A percentile compares a stretch with the other conserved stretches of the same genome.
These are phyloP conservation scores for Bassia scoparia DNA, from an alignment of 148 eudicot genomes.

Conservation along the genomic window DNA sequence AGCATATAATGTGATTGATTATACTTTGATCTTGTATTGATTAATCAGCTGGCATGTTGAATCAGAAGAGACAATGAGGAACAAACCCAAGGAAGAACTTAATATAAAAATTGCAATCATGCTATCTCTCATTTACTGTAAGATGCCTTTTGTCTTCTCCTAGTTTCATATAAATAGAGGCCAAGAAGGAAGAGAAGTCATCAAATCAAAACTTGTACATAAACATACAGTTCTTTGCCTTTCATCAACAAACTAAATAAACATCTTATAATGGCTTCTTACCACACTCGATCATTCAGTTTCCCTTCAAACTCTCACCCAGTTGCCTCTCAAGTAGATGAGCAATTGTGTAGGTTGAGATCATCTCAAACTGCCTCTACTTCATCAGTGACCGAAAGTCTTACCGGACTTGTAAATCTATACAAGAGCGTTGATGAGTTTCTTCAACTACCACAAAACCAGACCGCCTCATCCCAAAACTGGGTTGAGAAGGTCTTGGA, in stretches of 20 bases:
- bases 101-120: not conserved
- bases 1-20: not conserved
- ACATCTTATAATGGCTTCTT: not conserved
- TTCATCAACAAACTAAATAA: not conserved
- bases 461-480: conserved; percentile 6
- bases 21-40: not conserved
- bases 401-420: conserved; percentile 22
- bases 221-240: not conserved
- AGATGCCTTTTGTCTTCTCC: not conserved
- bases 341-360: too few species aligned
- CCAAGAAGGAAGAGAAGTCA: not conserved
- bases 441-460: conserved; percentile 19
- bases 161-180: not conserved
- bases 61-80: not conserved
- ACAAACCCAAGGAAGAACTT: not conserved
- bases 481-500: conserved; percentile 24
- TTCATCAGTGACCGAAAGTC: conserved; percentile 21
- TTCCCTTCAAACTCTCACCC: not conserved
- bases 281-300: not conserved
- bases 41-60: not conserved
- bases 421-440: conserved; percentile 29
- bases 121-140: not conserved
- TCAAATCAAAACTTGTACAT: not conserved
- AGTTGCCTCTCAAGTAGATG: not conserved
- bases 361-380: conserved; percentile 14